Conservation (phyloP, 1,284 basidiomycete species). For the Trametes pubescens region DNA sequence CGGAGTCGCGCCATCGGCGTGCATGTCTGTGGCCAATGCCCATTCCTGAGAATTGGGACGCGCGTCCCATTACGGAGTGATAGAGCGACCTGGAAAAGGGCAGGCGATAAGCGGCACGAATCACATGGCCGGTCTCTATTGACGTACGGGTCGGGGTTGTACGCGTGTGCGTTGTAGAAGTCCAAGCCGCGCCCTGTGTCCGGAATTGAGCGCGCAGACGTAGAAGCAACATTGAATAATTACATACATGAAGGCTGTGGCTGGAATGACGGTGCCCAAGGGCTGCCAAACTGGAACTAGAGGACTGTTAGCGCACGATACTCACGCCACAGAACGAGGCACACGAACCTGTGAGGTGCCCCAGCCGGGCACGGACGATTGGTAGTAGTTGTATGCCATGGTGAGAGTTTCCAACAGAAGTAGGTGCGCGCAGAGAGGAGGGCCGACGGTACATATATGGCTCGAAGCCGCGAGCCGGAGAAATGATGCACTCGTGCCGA, state of each 20-base stretch:
- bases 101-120: not conserved
- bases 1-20: constrained; percentile 62
- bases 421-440: not conserved
- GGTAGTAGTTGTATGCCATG: constrained; percentile 39
- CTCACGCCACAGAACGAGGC: not conserved
- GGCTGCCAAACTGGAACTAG: constrained; percentile 61
- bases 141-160: constrained; percentile 63
- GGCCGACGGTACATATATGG: constrained; percentile 6
- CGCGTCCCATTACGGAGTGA: constrained; percentile 61
- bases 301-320: not conserved
- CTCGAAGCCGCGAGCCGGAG: not conserved
- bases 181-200: constrained; percentile 63
- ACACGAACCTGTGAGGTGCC: constrained; percentile 35
- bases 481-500: not conserved
- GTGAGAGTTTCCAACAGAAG: not conserved
- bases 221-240: constrained; percentile 14
- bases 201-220: not conserved
- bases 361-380: constrained; percentile 34
- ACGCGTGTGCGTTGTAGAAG: constrained; percentile 67
- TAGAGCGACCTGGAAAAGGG: constrained; percentile 47
- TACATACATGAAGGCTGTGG: constrained; percentile 63
- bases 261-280: constrained; percentile 63
- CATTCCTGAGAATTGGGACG: constrained; percentile 47
- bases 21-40: constrained; percentile 66
- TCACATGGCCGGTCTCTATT: not conserved